Percentiles rank a stretch among this genome's conserved stretches.
Evolutionary conservation across 1,139 yeast genomes (phyloP).

Genomic region (Protomyces inouyei): DNA sequence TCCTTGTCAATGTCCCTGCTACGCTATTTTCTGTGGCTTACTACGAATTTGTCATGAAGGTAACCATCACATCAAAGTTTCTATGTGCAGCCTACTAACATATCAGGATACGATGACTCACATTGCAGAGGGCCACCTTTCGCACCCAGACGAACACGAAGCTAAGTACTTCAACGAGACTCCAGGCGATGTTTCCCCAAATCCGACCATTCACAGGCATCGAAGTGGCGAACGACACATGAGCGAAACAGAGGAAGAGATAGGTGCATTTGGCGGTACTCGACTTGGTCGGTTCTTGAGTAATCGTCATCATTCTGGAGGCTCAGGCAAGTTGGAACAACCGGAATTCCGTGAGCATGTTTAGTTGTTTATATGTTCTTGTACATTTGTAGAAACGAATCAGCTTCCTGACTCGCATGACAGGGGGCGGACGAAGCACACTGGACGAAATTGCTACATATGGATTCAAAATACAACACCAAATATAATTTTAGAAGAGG

Average conservation of each 20-base stretch:
- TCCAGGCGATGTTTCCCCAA: not conserved
- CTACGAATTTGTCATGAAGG: not conserved
- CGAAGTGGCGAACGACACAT: too few relatives aligned
- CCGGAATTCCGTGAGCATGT: conserved; percentile 3
- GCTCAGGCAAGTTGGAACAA: conserved; percentile 1
- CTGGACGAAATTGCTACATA: too few relatives aligned
- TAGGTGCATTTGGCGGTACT: not conserved
- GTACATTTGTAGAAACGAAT: too few relatives aligned
- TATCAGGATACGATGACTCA: conserved; percentile 15
- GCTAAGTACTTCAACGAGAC: not conserved
- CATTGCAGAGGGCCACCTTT: conserved; percentile 20
- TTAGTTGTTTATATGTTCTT: too few relatives aligned
- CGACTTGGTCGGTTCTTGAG: conserved; percentile 13
- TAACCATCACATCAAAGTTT: not conserved
- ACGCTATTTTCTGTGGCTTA: conserved; percentile 21
- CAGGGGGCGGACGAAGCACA: too few relatives aligned
- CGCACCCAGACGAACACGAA: conserved; percentile 13
- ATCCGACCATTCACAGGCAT: too few relatives aligned
- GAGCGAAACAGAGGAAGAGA: too few relatives aligned
- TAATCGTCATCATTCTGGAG: conserved; percentile 14
- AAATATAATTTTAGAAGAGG: not conserved
- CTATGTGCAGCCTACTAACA: not conserved
- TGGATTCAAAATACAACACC: too few relatives aligned
- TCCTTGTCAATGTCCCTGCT: conserved; percentile 24
- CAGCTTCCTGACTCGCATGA: too few relatives aligned